Evolutionary conservation across 192 early-diverging fungal genomes (phyloP).

Genomic region (Entomortierella lignicola): DNA sequence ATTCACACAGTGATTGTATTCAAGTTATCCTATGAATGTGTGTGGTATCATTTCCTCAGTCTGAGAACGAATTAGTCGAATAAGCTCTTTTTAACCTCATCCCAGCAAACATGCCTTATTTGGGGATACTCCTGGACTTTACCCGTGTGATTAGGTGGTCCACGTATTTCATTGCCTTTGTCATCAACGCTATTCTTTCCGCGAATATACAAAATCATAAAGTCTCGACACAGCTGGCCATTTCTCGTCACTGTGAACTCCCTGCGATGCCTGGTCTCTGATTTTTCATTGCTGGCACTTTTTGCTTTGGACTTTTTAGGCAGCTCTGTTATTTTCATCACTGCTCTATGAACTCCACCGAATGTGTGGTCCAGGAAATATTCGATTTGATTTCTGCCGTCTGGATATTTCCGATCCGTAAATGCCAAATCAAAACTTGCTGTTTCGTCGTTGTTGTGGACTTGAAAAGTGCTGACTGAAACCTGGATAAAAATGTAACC

Average conservation of each 20-base stretch:
- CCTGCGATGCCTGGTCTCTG: neutral
- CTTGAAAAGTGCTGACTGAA: neutral
- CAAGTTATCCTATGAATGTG: too few relatives aligned
- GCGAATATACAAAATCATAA: constrained; percentile 1
- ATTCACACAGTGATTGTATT: too few relatives aligned
- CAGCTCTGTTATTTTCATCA: neutral
- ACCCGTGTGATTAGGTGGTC: neutral
- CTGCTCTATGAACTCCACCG: neutral
- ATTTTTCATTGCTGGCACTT: neutral
- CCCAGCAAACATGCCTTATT: neutral
- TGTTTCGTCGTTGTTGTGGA: neutral
- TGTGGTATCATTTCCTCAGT: too few relatives aligned
- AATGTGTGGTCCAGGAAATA: neutral
- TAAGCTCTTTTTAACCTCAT: too few relatives aligned
- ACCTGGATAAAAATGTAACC: neutral
- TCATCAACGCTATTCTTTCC: neutral
- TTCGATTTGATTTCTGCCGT: neutral
- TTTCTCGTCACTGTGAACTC: neutral
- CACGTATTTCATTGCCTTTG: neutral
- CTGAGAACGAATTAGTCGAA: too few relatives aligned
- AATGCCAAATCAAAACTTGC: neutral
- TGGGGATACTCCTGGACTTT: neutral
- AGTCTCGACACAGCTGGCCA: neutral
- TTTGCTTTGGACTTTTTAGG: neutral
- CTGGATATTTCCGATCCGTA: neutral